A percentile compares a stretch with the other conserved stretches of the same genome.
phyloP scores from a whole-genome alignment of 331 rosid genomes.

The Phaseolus coccineus region DNA sequence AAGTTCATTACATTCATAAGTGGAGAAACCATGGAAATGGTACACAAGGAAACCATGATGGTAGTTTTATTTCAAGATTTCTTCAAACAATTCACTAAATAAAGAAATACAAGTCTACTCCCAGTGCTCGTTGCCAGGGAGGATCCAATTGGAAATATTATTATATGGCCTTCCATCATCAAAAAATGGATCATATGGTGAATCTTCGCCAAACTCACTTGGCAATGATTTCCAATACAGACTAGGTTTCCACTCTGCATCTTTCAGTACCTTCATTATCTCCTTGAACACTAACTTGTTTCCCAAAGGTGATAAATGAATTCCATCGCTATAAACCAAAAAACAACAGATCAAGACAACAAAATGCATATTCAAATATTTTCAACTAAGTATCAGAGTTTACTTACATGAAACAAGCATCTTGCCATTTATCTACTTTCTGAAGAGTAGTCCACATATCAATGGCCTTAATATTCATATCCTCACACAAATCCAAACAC shows the following conservation, averaged over 20 bases:
- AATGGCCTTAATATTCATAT: slow-evolving; percentile 62
- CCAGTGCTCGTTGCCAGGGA: not conserved
- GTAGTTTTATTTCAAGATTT: too few relatives aligned
- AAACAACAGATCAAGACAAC: not conserved
- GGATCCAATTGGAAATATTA: slow-evolving; percentile 27
- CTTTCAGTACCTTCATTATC: slow-evolving; percentile 58
- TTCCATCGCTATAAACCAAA: slow-evolving; percentile 62
- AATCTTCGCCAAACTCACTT: slow-evolving; percentile 58
- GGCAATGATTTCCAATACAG: slow-evolving; percentile 61
- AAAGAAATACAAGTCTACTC: not conserved
- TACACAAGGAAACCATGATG: too few relatives aligned
- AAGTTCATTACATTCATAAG: too few relatives aligned
- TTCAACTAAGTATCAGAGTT: not conserved
- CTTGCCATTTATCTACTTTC: slow-evolving; percentile 60
- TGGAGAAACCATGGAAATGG: too few relatives aligned
- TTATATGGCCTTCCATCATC: slow-evolving; percentile 45
- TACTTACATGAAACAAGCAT: slow-evolving; percentile 55
- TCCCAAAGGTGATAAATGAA: slow-evolving; percentile 68
- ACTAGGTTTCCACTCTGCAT: slow-evolving; percentile 74
- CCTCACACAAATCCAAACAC: slow-evolving; percentile 61
- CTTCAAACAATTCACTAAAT: too few relatives aligned
- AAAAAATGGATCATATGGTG: slow-evolving; percentile 42
- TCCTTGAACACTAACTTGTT: slow-evolving; percentile 65
- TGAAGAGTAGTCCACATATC: slow-evolving; percentile 78
- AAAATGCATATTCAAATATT: not conserved